phyloP scores from a whole-genome alignment of 805 yeast species.

The Zygoascus flipseniorum region DNA sequence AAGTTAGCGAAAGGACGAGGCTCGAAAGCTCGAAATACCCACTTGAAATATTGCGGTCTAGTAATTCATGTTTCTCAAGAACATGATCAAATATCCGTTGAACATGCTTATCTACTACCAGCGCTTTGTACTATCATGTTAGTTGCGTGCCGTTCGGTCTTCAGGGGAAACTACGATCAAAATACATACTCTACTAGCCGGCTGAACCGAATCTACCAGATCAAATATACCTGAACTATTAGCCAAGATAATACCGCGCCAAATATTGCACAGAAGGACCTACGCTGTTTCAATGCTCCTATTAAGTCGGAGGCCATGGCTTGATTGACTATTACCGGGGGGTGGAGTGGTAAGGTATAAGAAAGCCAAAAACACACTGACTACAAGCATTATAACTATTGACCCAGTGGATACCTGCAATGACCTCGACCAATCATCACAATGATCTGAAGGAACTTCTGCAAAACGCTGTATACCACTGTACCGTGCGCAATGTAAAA shows the following conservation, averaged over 20 bases:
- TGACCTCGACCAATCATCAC: background rate
- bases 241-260: background rate
- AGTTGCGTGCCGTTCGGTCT: background rate
- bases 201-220: slow-evolving; percentile 34
- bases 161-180: too few species aligned
- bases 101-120: slow-evolving; percentile 24
- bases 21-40: slow-evolving; percentile 9
- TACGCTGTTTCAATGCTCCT: slow-evolving; percentile 9
- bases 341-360: background rate
- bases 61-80: slow-evolving; percentile 33
- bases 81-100: slow-evolving; percentile 19
- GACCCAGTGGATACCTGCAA: background rate
- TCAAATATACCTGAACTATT: slow-evolving; percentile 23
- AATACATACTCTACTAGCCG: slow-evolving; percentile 21
- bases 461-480: background rate
- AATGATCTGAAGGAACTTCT: background rate
- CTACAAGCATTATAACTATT: too few species aligned
- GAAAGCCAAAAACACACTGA: too few species aligned
- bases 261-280: slow-evolving; percentile 1
- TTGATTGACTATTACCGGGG: background rate
- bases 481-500: background rate
- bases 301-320: slow-evolving; percentile 14
- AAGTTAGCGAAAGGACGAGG: background rate
- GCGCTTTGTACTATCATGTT: slow-evolving; percentile 31
- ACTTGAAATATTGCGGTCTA: slow-evolving; percentile 34